These are phyloP conservation scores for Penicillium malachiteum DNA, from an alignment of 495 filamentous ascomycete species.

Conservation along the genomic window DNA sequence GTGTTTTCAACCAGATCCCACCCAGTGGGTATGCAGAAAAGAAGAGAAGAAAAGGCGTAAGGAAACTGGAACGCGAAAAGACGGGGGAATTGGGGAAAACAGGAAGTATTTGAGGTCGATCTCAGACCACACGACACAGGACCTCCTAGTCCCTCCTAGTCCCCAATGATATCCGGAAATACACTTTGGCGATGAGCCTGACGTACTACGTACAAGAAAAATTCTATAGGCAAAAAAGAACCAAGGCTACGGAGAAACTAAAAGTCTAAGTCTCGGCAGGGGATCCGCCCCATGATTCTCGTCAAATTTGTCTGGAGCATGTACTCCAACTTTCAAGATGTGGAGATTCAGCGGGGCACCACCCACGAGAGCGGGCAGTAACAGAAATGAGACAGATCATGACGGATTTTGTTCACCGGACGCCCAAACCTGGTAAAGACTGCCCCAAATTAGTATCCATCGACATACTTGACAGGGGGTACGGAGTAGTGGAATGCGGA, in stretches of 20 bases:
- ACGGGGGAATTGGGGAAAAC: constrained; percentile 6
- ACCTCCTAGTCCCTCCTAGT: no score
- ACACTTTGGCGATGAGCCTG: constrained; percentile 11
- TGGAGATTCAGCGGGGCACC: constrained; percentile 7
- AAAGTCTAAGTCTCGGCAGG: constrained; percentile 12
- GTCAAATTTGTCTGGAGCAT: constrained; percentile 1
- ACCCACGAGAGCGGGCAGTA: constrained; percentile 1
- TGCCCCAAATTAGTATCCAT: constrained; percentile 9
- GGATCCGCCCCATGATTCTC: constrained; percentile 11
- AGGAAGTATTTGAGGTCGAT: constrained; percentile 20
- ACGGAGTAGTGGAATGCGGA: constrained; percentile 16
- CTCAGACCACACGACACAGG: constrained; percentile 5
- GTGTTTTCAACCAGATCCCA: not conserved
- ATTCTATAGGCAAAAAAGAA: constrained; percentile 1
- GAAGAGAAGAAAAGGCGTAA: not conserved
- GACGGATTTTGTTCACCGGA: constrained; percentile 11
- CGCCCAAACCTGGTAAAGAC: constrained; percentile 10
- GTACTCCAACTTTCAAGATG: constrained; percentile 3
- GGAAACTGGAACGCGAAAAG: constrained; percentile 1
- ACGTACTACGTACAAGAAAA: constrained; percentile 1
- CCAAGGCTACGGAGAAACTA: constrained; percentile 6
- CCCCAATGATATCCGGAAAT: constrained; percentile 12
- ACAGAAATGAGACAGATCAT: constrained; percentile 3
- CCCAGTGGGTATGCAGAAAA: constrained; percentile 1
- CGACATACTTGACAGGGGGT: constrained; percentile 1